Percentiles rank a stretch among this genome's conserved stretches.
These are phyloP conservation scores for Zygosaccharomyces pseudorouxii DNA, from an alignment of 805 yeast species.

Conservation along the genomic window DNA sequence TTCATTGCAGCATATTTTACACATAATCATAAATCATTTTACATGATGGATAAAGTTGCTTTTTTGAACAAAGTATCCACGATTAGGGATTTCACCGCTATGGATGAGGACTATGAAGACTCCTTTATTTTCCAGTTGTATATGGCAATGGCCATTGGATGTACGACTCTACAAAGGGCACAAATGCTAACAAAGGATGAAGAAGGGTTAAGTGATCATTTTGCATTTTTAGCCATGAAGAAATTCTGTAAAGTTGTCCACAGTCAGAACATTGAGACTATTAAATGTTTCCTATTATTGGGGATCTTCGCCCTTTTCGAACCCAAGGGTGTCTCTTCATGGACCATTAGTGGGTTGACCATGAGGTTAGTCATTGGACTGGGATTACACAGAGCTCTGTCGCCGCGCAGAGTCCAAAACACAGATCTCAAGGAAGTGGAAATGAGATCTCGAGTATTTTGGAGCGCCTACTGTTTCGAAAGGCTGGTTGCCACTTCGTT, in stretches of 20 bases:
- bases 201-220: constrained; percentile 38
- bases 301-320: constrained; percentile 51
- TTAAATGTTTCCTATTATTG: constrained; percentile 41
- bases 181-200: constrained; percentile 37
- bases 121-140: constrained; percentile 42
- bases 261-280: constrained; percentile 39
- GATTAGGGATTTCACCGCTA: constrained; percentile 32
- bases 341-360: constrained; percentile 49
- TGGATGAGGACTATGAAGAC: constrained; percentile 24
- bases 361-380: constrained; percentile 42
- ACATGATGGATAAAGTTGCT: constrained; percentile 40
- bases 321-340: constrained; percentile 45
- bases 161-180: constrained; percentile 45
- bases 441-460: constrained; percentile 43
- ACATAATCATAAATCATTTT: constrained; percentile 43
- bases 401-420: constrained; percentile 27
- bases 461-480: constrained; percentile 48
- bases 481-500: constrained; percentile 45
- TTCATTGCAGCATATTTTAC: constrained; percentile 44
- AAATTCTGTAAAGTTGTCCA: constrained; percentile 38
- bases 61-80: constrained; percentile 35
- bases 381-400: constrained; percentile 42
- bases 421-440: constrained; percentile 38
- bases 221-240: constrained; percentile 41
- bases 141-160: constrained; percentile 53